Evolutionary conservation across 2,329 filamentous ascomycete genomes (phyloP), one percentile per base, ranked within the genome.

Genomic region (Nakataea oryzae): DNA sequence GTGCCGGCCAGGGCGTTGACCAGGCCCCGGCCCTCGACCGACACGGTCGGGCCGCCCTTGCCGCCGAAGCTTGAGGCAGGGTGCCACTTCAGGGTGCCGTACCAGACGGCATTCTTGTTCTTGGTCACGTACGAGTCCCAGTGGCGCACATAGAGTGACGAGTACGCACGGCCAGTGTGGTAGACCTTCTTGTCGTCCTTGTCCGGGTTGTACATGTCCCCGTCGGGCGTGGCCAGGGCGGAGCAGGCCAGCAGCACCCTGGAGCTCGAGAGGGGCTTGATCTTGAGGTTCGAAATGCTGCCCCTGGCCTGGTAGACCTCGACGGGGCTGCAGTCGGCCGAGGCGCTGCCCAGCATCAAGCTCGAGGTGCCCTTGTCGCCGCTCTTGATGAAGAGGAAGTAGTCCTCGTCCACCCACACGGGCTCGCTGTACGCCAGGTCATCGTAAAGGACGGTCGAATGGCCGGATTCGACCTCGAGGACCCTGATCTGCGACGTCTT

Each of bases 81-180:
- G 7, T 59, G 24, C 77, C 75, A 1, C 66, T 73, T 76, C 58
- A 95, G 72, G 6, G 82, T 81, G 34, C 86, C 86, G 32, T 90
- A 89, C 80, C 88, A 95, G 30, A 96, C 80, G 2, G 88, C 82
- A 68, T 86, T 88, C 64, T 82, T 85, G 68, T 90, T 86, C 57
- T 86, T 81, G 0, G 82, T 85, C 29, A 86, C 78, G 75, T 88
- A 96, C n/a, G 81, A 74, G 71, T 96, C 90, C 91, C 91, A 96
- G 69, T 96, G 90, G 17, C 91, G 84, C 30, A 90, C 89, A 69
- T 90, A 95, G 29, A 93, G 82, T 58, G 82, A 84, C 26, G 84
- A 85, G 73, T 95, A 95, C 27, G 91, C 81, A 68, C 83, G 86
- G 30, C 85, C 91, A 3, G 84, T 83, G 28, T 79, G 74, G 2